These are phyloP conservation scores for Myotisia sp. DNA, from an alignment of 2,329 filamentous ascomycete species.

Conservation along the genomic window DNA sequence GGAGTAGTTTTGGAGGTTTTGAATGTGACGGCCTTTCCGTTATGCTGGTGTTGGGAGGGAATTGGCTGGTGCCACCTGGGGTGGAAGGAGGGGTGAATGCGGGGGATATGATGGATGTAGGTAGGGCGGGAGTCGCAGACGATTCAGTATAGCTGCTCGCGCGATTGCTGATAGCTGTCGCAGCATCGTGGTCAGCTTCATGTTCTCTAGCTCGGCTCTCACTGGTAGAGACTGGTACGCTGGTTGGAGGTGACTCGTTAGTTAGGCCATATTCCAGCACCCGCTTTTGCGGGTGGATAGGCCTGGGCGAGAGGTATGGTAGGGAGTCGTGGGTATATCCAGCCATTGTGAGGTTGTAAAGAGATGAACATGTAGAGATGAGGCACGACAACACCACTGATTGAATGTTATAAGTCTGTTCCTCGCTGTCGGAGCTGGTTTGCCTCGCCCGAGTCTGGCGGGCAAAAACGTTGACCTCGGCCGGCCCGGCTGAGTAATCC, in stretches of 20 bases:
- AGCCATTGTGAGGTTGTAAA: constrained; percentile 32
- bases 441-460: background rate
- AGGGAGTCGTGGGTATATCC: constrained; percentile 43
- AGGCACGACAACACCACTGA: too few relatives aligned
- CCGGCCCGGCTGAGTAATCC: too few relatives aligned
- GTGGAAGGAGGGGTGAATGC: constrained; percentile 36
- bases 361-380: too few relatives aligned
- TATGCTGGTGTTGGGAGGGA: constrained; percentile 15
- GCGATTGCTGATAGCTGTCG: constrained; percentile 3
- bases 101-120: constrained; percentile 41
- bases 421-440: background rate
- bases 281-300: constrained; percentile 14
- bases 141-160: constrained; percentile 15
- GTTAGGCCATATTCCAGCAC: constrained; percentile 16
- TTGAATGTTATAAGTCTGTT: background rate
- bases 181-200: background rate
- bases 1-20: constrained; percentile 57
- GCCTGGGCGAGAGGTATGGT: constrained; percentile 33
- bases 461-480: constrained; percentile 1
- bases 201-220: constrained; percentile 1
- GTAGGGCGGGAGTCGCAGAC: constrained; percentile 30
- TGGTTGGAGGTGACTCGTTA: constrained; percentile 1
- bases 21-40: constrained; percentile 20
- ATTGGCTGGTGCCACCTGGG: constrained; percentile 12
- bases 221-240: constrained; percentile 3